These are phyloP conservation scores for Gossypium lobatum DNA, from an alignment of 441 rosid genomes.

Conservation along the genomic window DNA sequence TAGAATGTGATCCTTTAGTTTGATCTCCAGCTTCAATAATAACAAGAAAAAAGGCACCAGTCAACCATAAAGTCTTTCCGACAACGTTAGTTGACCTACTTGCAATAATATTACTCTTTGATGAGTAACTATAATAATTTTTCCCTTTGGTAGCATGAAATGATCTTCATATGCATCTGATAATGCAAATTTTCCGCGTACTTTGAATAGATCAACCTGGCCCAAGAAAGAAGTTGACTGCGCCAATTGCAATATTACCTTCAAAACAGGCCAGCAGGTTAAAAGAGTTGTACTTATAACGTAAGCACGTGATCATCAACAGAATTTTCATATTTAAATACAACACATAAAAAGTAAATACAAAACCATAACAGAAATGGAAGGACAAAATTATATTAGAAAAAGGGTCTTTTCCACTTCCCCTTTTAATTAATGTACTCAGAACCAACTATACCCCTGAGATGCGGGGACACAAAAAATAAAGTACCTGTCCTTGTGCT, in stretches of 20 bases:
- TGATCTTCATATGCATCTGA: constrained; percentile 98
- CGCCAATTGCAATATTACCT: constrained; percentile 95
- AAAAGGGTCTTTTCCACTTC: neutral
- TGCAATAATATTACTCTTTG: constrained; percentile 82
- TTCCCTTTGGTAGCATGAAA: constrained; percentile 77
- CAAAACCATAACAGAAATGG: neutral
- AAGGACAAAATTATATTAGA: neutral
- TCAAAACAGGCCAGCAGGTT: constrained; percentile 22
- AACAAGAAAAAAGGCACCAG: neutral
- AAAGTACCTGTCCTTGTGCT: constrained; percentile 86
- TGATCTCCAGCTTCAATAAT: neutral
- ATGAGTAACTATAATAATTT: constrained; percentile 72
- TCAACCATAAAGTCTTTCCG: neutral
- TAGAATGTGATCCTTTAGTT: neutral
- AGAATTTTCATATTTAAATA: neutral
- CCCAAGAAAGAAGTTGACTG: constrained; percentile 93
- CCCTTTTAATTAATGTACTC: neutral
- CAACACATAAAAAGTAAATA: neutral
- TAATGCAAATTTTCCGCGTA: constrained; percentile 92
- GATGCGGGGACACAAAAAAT: neutral
- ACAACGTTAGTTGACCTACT: constrained; percentile 42
- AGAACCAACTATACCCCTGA: neutral
- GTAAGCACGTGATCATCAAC: neutral
- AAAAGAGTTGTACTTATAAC: constrained; percentile 11
- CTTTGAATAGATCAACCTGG: constrained; percentile 95